Evolutionary conservation across 2,329 filamentous ascomycete species (phyloP), one percentile per base, ranked within the genome.

Genomic region (Alternaria gansuensis): DNA sequence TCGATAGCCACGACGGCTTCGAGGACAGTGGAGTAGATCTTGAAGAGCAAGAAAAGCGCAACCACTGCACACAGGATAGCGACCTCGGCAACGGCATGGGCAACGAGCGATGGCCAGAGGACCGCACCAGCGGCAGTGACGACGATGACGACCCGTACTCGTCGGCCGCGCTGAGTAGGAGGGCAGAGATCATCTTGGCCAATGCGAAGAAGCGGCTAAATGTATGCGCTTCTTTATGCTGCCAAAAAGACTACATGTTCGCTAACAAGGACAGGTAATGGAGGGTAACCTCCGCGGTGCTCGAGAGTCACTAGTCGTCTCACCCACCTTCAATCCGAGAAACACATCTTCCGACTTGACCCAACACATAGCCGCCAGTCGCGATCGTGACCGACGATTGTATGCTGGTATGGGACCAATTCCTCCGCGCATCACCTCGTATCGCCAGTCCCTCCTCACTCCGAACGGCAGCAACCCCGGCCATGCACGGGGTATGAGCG

Each of bases 151-250:
- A 90, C 54, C 83, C 84, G 43, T 87, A 89, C 69, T 91, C 91
- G 3, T 91, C 90, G 48, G 88, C 85, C 54, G 66, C 70, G 33
- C 59, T 74, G 33, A 72, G 70, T 51, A 88, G 89, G 66, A 87
- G 92, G 69, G 93, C 93, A 1, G 93, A 97, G 75, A 84, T 93
- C 72, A 97, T 97, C 73, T 83, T 98, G 54, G 92, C 93, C 55
- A 97, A 96, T 78, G 94, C 94, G 31, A 97, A 97, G 80, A 89
- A 88, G 75, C 85, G 93, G 68, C 82, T 98, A 61, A 95, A 91
- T 73, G 92, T 96, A 83, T 76, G 91, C 57, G 49, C 41, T 10
- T 46, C 49, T 50, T 31, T 14, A 34, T 50, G 31, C 26, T 23
- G 36, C 46, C 49, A 46, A 17, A 36, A 17, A 36, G 17, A 51